Percentiles rank a stretch among this genome's conserved stretches.
Conservation (phyloP, 768 basidiomycete genomes). For the Mycena albidolilacea region DNA sequence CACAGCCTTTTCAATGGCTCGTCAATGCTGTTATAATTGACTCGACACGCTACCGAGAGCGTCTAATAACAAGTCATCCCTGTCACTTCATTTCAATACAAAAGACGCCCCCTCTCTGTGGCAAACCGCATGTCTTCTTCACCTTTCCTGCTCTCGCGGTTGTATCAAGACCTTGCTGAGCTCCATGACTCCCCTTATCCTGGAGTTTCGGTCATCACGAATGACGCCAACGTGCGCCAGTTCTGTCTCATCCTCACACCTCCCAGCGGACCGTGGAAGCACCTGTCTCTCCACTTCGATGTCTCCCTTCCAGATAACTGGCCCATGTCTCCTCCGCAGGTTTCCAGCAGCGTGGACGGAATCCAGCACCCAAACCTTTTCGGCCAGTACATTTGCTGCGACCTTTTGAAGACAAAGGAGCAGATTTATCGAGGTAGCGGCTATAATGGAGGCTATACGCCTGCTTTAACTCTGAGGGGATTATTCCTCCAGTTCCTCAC, state of each 20-base stretch:
- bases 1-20: background rate
- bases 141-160: slow-evolving; percentile 51
- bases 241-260: slow-evolving; percentile 62
- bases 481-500: slow-evolving; percentile 63
- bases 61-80: background rate
- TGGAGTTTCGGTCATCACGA: slow-evolving; percentile 57
- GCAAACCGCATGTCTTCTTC: slow-evolving; percentile 19
- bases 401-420: slow-evolving; percentile 50
- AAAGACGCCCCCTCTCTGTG: background rate
- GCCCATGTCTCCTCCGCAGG: slow-evolving; percentile 55
- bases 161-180: slow-evolving; percentile 59
- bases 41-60: slow-evolving; percentile 15
- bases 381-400: slow-evolving; percentile 59
- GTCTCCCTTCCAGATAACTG: slow-evolving; percentile 52
- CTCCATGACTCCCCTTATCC: slow-evolving; percentile 59
- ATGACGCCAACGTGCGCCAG: slow-evolving; percentile 58
- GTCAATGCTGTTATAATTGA: background rate
- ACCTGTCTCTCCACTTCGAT: slow-evolving; percentile 44
- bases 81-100: slow-evolving; percentile 15
- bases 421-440: slow-evolving; percentile 29
- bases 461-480: slow-evolving; percentile 61
- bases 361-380: slow-evolving; percentile 62
- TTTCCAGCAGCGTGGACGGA: slow-evolving; percentile 51
- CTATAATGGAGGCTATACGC: slow-evolving; percentile 52
- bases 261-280: slow-evolving; percentile 62